Evolutionary conservation across 2,329 filamentous ascomycete species (phyloP), one percentile per base, ranked within the genome.

Genomic region (Cladophialophora exuberans): DNA sequence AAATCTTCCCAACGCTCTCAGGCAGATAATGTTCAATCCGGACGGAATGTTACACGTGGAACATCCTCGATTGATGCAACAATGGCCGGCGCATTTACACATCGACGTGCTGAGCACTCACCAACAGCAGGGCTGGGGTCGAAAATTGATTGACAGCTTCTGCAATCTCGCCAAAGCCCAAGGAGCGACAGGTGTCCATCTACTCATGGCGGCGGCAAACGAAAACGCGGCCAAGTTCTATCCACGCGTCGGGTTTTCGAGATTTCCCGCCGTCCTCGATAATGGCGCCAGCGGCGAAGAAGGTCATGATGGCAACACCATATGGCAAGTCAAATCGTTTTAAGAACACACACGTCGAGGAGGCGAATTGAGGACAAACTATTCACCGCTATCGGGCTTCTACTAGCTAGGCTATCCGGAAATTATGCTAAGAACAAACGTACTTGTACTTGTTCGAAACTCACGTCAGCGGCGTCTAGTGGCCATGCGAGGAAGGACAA

Each of bases 1-100:
- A 15, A 56, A 62, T 35, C 47, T 62, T 11, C 48, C 56, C 10
- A 61, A 52, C 31, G 50, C 54, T 11, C 42, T 64, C 20, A 56
- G 54, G 41, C 31, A 49, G n/a, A 54, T 57, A 33, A 60, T 61
- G 50, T 59, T 52, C 47, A 46, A 47, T 11, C 62, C 62, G 2
- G 53, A 59, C 7, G 42, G 44, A 7, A 48, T 61, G 45, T 26
- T 62, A 17, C 60, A 62, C 18, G 6, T 20, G 22, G 52, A 61
- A 15, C 51, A 49, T 33, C 62, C 57, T 18, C 28, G 54, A 17
- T 38, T 64, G 49, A 45, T 64, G 25, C 25, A 46, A 11, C 20
- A 56, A 28, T 61, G 57, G 53, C 62, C 62, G 9, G 60, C 57
- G 13, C 62, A 64, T 52, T 30, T 64, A 9, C 62, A 64, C 22